A percentile compares a stretch with the other conserved stretches of the same genome.
Conservation (phyloP, 2,329 filamentous ascomycete genomes). For the Fusarium pseudoanthophilum region DNA sequence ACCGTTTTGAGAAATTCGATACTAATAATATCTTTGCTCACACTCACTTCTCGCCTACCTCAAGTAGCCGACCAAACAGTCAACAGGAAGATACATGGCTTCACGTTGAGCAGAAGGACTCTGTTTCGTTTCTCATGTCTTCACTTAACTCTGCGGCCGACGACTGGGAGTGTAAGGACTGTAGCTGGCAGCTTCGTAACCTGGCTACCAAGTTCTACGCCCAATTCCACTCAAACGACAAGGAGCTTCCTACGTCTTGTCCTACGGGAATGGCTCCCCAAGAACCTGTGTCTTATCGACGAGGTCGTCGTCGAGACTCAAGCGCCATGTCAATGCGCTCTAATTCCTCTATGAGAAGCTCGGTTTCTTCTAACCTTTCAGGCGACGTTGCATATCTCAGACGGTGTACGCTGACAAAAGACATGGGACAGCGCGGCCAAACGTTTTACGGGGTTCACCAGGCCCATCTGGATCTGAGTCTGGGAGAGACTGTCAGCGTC, state of each 20-base stretch:
- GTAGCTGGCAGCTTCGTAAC: conserved; percentile 9
- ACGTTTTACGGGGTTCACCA: conserved; percentile 16
- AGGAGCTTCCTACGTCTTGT: background rate
- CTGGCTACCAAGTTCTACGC: background rate
- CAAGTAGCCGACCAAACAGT: background rate
- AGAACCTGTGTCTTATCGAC: background rate
- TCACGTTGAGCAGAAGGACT: conserved; percentile 5
- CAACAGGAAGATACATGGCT: background rate
- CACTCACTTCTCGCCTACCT: background rate
- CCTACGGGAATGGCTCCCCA: background rate
- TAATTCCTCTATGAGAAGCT: background rate
- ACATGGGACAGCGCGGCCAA: background rate
- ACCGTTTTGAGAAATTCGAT: background rate
- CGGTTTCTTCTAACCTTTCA: background rate
- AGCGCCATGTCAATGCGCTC: background rate
- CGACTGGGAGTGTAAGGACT: conserved; percentile 13
- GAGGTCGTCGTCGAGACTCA: background rate
- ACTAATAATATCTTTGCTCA: background rate
- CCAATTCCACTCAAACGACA: background rate
- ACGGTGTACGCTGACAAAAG: background rate
- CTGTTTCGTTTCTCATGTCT: background rate
- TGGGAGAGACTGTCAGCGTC: conserved; percentile 9
- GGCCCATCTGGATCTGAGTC: conserved; percentile 12
- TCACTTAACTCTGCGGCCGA: conserved; percentile 2
- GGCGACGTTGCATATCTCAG: background rate